A percentile compares a stretch with the other conserved stretches of the same genome.
phyloP scores from a whole-genome alignment of 2,329 filamentous ascomycete species.

The Neofusicoccum kwambonambiense region DNA sequence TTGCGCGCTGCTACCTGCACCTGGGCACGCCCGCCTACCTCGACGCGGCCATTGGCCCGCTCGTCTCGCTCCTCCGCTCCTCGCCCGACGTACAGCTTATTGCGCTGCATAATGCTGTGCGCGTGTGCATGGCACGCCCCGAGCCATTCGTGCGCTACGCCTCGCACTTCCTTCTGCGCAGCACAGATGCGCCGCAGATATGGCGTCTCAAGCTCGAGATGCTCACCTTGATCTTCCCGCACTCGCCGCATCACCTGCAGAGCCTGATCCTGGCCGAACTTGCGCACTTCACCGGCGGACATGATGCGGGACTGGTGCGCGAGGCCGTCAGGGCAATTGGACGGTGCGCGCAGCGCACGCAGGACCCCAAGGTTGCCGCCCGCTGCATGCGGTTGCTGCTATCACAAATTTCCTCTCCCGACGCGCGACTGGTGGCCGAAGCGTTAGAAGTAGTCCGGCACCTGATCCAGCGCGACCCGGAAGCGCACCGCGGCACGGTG shows the following conservation, averaged over 20 bases:
- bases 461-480: slow-evolving; percentile 86
- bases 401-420: slow-evolving; percentile 81
- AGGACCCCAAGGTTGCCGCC: slow-evolving; percentile 66
- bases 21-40: slow-evolving; percentile 79
- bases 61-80: slow-evolving; percentile 81
- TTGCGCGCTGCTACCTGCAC: slow-evolving; percentile 80
- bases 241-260: slow-evolving; percentile 72
- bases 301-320: slow-evolving; percentile 74
- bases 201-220: slow-evolving; percentile 93
- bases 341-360: slow-evolving; percentile 72
- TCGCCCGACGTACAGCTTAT: slow-evolving; percentile 86
- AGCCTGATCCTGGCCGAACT: slow-evolving; percentile 87
- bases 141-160: slow-evolving; percentile 82
- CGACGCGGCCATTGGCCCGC: slow-evolving; percentile 71
- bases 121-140: slow-evolving; percentile 77
- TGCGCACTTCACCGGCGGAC: slow-evolving; percentile 83
- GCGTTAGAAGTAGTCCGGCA: slow-evolving; percentile 93
- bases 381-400: slow-evolving; percentile 82
- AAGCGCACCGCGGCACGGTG: slow-evolving; percentile 78
- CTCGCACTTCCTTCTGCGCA: slow-evolving; percentile 83
- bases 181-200: slow-evolving; percentile 74
- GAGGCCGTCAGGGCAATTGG: slow-evolving; percentile 93
- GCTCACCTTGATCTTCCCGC: slow-evolving; percentile 84
- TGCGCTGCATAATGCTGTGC: slow-evolving; percentile 90
- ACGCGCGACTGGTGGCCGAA: slow-evolving; percentile 85